These are phyloP conservation scores for Sonneratia caseolaris DNA, from an alignment of 345 rosid genomes.

Conservation along the genomic window DNA sequence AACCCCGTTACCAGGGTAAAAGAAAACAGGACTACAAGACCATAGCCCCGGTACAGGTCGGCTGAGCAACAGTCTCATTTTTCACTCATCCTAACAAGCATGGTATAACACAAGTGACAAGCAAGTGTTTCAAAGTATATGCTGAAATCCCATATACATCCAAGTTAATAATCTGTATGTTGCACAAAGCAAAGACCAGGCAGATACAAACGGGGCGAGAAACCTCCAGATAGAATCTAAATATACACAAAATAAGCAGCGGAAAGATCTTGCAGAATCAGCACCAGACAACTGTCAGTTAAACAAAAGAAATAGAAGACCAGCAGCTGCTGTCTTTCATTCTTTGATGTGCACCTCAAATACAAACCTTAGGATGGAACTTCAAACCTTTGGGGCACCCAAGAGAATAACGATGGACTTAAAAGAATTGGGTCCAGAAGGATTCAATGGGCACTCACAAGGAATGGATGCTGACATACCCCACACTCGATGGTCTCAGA, in stretches of 20 bases:
- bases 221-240: background rate
- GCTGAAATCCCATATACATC: background rate
- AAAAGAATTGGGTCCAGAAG: background rate
- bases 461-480: slow-evolving; percentile 95
- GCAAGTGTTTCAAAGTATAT: background rate
- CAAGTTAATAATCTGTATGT: background rate
- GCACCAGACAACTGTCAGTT: background rate
- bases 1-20: no score
- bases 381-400: background rate
- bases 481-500: slow-evolving; percentile 99
- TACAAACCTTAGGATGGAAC: background rate
- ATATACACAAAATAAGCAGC: background rate
- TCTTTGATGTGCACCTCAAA: background rate
- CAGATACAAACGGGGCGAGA: background rate
- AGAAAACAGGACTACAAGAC: background rate
- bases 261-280: background rate
- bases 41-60: background rate
- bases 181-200: background rate
- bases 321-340: background rate
- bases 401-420: background rate
- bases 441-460: slow-evolving; percentile 71
- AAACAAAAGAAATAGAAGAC: background rate
- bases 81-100: background rate
- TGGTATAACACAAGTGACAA: background rate
- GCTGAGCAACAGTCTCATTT: background rate